These are phyloP conservation scores for Tricholoma bakamatsutake DNA, from an alignment of 768 basidiomycete genomes.

Conservation along the genomic window DNA sequence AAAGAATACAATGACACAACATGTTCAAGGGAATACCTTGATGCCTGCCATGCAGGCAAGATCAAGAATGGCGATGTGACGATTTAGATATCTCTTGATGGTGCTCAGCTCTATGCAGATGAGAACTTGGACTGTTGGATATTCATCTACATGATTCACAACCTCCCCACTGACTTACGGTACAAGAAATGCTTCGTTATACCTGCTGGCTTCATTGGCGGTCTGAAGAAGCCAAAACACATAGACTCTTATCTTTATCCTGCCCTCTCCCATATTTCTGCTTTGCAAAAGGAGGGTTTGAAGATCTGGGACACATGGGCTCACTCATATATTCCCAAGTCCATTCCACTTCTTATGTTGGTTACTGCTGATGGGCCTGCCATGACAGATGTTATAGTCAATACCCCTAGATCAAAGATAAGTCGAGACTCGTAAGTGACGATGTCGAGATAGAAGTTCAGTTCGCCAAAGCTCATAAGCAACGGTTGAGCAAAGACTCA, in stretches of 20 bases:
- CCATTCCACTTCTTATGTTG: slow-evolving; percentile 16
- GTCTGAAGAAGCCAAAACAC: slow-evolving; percentile 18
- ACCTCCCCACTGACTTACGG: not conserved
- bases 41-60: not conserved
- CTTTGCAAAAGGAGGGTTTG: slow-evolving; percentile 9
- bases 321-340: slow-evolving; percentile 6
- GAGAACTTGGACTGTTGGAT: slow-evolving; percentile 17
- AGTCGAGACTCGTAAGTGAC: too few species aligned
- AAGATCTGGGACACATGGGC: slow-evolving; percentile 24
- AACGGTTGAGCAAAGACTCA: too few species aligned
- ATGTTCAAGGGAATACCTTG: not conserved
- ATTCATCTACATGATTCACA: too few species aligned
- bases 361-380: slow-evolving; percentile 5
- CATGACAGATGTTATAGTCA: too few species aligned
- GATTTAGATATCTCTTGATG: slow-evolving; percentile 20
- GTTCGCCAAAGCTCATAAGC: too few species aligned
- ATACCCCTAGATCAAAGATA: too few species aligned
- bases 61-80: not conserved
- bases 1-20: not conserved
- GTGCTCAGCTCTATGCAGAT: slow-evolving; percentile 22
- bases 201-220: slow-evolving; percentile 4
- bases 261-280: slow-evolving; percentile 5
- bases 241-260: slow-evolving; percentile 16
- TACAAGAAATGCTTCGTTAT: slow-evolving; percentile 10
- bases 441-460: too few species aligned